phyloP scores from a whole-genome alignment of 2,329 filamentous ascomycete species.

The Nannizziopsis arthrosporioides region DNA sequence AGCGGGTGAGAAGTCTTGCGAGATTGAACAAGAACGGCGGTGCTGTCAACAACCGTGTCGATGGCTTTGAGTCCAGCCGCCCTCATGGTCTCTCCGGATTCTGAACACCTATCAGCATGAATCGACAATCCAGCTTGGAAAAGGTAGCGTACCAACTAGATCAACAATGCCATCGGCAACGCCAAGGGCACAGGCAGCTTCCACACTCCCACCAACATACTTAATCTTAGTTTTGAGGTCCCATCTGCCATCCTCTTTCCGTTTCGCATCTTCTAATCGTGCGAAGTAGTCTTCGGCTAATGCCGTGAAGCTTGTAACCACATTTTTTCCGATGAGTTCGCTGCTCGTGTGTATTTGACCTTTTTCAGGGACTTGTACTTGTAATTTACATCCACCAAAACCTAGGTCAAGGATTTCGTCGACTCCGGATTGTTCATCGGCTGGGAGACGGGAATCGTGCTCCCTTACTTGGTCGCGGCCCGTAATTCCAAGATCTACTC shows the following conservation, averaged over 20 bases:
- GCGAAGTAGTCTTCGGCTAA: slow-evolving; percentile 76
- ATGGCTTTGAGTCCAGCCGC: slow-evolving; percentile 89
- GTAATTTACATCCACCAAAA: slow-evolving; percentile 82
- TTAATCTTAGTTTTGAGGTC: slow-evolving; percentile 78
- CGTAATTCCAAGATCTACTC: slow-evolving; percentile 88
- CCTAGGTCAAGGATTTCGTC: slow-evolving; percentile 82
- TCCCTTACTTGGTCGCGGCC: slow-evolving; percentile 86
- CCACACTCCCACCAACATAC: slow-evolving; percentile 90
- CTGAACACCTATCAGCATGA: slow-evolving; percentile 35
- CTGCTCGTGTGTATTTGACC: slow-evolving; percentile 57
- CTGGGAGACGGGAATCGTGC: slow-evolving; percentile 53
- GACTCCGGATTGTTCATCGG: slow-evolving; percentile 45
- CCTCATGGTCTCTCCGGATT: slow-evolving; percentile 97
- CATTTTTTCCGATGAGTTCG: slow-evolving; percentile 80
- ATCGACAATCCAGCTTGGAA: neutral
- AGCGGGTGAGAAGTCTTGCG: slow-evolving; percentile 69
- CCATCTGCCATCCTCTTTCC: slow-evolving; percentile 26
- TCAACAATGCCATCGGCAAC: slow-evolving; percentile 97
- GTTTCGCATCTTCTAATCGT: slow-evolving; percentile 50
- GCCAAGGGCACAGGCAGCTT: slow-evolving; percentile 88
- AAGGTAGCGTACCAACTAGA: slow-evolving; percentile 63
- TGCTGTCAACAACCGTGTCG: slow-evolving; percentile 79
- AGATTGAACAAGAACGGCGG: slow-evolving; percentile 85
- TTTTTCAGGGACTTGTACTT: slow-evolving; percentile 92
- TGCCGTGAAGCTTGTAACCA: slow-evolving; percentile 89